These are phyloP conservation scores for Pleodorina starrii DNA, from an alignment of 139 green algal genomes.

Conservation along the genomic window DNA sequence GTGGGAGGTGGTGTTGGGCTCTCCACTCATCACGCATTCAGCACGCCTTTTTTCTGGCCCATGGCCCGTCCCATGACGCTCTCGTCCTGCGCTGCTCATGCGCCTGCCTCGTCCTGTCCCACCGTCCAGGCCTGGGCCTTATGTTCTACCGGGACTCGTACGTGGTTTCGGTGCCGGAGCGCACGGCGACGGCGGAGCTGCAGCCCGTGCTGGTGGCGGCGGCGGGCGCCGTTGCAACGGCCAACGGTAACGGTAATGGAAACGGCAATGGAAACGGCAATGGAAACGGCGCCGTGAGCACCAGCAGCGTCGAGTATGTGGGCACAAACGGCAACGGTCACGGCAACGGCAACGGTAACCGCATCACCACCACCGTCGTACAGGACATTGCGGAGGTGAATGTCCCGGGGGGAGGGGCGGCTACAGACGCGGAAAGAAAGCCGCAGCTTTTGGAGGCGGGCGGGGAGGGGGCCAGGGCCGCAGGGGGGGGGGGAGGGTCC, in stretches of 20 bases:
- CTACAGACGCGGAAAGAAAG: too few species aligned
- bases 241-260: not conserved
- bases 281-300: not conserved
- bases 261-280: conserved; percentile 5
- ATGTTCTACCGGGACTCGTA: conserved; percentile 48
- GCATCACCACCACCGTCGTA: not conserved
- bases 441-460: too few species aligned
- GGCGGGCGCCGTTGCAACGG: not conserved
- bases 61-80: too few species aligned
- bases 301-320: not conserved
- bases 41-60: too few species aligned
- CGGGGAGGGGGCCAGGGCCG: too few species aligned
- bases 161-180: conserved; percentile 28
- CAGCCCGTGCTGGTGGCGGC: not conserved
- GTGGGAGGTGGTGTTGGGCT: too few species aligned
- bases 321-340: not conserved
- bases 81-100: too few species aligned
- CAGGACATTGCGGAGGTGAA: conserved; percentile 27
- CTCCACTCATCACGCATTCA: too few species aligned
- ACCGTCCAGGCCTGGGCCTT: conserved; percentile 33
- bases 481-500: too few species aligned
- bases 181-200: too few species aligned
- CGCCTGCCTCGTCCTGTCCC: too few species aligned
- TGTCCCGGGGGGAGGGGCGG: not conserved
- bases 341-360: not conserved